Evolutionary conservation across 805 yeast species (phyloP).

Genomic region (Nakazawaea ambrosiae): DNA sequence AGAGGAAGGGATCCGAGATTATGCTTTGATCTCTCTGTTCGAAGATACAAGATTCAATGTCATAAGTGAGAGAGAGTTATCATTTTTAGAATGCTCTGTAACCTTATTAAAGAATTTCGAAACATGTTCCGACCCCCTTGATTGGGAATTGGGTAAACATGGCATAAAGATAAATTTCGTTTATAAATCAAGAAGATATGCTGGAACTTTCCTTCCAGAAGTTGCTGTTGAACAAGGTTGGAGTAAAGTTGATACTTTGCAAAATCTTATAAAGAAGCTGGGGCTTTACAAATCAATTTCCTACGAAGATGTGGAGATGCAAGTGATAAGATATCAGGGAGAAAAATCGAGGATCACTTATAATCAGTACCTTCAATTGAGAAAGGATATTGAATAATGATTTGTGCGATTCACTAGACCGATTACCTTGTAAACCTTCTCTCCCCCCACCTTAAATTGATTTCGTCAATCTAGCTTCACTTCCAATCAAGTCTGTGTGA

Average conservation of each 20-base stretch:
- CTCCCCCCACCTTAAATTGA: too few species aligned
- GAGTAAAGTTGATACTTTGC: conserved; percentile 66
- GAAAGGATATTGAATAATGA: conserved; percentile 12
- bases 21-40: conserved; percentile 63
- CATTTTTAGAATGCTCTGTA: conserved; percentile 46
- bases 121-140: conserved; percentile 40
- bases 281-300: conserved; percentile 31
- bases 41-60: conserved; percentile 77
- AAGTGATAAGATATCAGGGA: conserved; percentile 52
- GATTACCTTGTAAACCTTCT: neutral
- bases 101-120: conserved; percentile 60
- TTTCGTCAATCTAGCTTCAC: too few species aligned
- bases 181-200: conserved; percentile 29
- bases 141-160: conserved; percentile 80
- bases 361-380: conserved; percentile 27
- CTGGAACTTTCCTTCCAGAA: conserved; percentile 85
- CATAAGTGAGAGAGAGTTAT: conserved; percentile 47
- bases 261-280: conserved; percentile 67
- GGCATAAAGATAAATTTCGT: conserved; percentile 63
- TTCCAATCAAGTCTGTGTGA: too few species aligned
- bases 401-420: neutral
- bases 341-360: conserved; percentile 35
- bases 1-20: conserved; percentile 52
- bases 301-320: conserved; percentile 29
- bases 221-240: conserved; percentile 87